Percentiles rank a stretch among this genome's conserved stretches.
phyloP scores from a whole-genome alignment of 148 eudicot species.

The Pharnaceum exiguum region DNA sequence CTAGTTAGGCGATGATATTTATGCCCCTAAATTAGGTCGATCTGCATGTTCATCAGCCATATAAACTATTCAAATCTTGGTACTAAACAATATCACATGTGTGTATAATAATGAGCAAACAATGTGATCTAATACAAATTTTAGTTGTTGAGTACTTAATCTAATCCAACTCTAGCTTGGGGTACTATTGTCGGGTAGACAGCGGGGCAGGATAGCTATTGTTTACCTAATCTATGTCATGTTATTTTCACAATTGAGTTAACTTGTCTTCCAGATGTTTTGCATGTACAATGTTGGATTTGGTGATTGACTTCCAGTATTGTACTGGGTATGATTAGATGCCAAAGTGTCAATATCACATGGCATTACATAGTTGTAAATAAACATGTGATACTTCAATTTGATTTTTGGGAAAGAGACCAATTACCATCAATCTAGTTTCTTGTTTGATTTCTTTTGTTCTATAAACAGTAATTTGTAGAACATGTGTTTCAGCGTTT shows the following conservation, averaged over 20 bases:
- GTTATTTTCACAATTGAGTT: neutral
- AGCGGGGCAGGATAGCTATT: slow-evolving; percentile 1
- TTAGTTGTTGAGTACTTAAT: too few species aligned
- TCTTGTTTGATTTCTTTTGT: neutral
- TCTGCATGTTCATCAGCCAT: too few species aligned
- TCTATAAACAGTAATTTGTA: neutral
- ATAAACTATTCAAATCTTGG: too few species aligned
- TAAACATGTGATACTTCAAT: slow-evolving; percentile 5
- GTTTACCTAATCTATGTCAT: neutral
- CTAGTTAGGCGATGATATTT: too few species aligned
- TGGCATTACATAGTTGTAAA: neutral
- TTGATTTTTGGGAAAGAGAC: neutral
- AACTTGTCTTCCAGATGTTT: neutral
- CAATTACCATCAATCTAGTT: neutral
- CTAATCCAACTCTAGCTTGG: too few species aligned
- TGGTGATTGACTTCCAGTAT: neutral
- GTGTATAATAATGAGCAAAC: too few species aligned
- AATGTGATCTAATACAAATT: too few species aligned
- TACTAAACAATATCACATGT: too few species aligned
- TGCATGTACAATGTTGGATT: neutral
- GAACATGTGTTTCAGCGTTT: too few species aligned
- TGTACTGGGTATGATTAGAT: neutral
- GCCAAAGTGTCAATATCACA: slow-evolving; percentile 3
- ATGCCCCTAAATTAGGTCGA: too few species aligned
- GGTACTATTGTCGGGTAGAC: neutral